Evolutionary conservation across 2,329 filamentous ascomycete genomes (phyloP), one percentile per base, ranked within the genome.

Genomic region (Xylariaceae sp.): DNA sequence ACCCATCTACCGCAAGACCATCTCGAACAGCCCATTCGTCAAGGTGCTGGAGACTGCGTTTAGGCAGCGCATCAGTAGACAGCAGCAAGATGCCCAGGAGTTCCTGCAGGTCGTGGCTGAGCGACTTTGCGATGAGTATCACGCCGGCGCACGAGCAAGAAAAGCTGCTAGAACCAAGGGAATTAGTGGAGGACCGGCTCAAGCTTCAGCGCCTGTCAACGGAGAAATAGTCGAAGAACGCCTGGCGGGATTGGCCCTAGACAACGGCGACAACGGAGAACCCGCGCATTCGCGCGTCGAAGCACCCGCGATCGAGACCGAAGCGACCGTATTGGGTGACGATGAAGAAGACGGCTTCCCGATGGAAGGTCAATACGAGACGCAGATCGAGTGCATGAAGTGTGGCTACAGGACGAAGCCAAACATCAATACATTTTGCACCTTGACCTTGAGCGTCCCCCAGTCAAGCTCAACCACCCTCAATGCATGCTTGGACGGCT

Each of bases 41-140:
- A 73, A 78, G 48, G 84, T 87, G 0, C 72, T 98, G 38, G 93
- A 98, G 67, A 72, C 73, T 22, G 89, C 91, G 1, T 98, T 96
- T 59, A 81, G 81, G 42, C 91, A 94, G 56, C 82, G 87, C 54
- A 95, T 98, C 54, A 96, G 87, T 60, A 78, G 91, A 40, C 89
- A 93, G 60, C 93, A 98, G 65, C 93, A 98, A 65, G 93, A 98
- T 68, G 93, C 93, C 9, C 93, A 98, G 60, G 93, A 98, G 63
- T 96, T 98, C 50, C 67, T 98, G 42, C 93, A 98, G 67, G 84
- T 97, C 37, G 85, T 98, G 11, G 86, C 89, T 3, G 91, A 98
- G 68, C 78, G 91, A 39, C 71, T 98, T 42, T 89, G 88, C 56
- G 93, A 98, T 59, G 93, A 98, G 65, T 95, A 96, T 57, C 83